Conservation (phyloP, 2,329 filamentous ascomycete species). For the Paraphaeosphaeria minitans region DNA sequence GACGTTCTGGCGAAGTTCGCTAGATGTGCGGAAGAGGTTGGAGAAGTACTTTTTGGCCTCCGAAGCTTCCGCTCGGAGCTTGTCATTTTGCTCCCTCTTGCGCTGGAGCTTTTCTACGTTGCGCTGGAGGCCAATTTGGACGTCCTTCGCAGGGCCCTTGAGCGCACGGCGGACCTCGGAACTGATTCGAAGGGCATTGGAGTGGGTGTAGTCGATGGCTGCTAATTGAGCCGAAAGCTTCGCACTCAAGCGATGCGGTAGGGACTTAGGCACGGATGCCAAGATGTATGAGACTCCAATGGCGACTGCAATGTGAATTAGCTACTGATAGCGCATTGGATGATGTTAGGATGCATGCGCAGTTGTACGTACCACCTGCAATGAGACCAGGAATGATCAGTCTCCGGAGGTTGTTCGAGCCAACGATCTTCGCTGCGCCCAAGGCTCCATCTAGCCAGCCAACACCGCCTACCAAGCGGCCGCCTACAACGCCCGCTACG, state of each 20-base stretch:
- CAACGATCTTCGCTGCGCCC: slow-evolving; percentile 78
- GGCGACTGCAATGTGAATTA: slow-evolving; percentile 58
- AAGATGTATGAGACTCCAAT: slow-evolving; percentile 81
- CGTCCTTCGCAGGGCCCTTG: slow-evolving; percentile 82
- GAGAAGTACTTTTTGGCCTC: slow-evolving; percentile 88
- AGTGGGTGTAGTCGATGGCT: slow-evolving; percentile 88
- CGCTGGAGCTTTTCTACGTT: slow-evolving; percentile 81
- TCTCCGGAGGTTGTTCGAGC: slow-evolving; percentile 78
- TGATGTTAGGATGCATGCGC: neutral
- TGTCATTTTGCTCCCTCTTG: slow-evolving; percentile 81
- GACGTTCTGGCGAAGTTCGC: slow-evolving; percentile 56
- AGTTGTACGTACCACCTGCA: slow-evolving; percentile 69
- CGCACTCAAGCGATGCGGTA: slow-evolving; percentile 80
- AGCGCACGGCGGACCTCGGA: slow-evolving; percentile 87
- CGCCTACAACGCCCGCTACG: slow-evolving; percentile 82
- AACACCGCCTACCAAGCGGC: slow-evolving; percentile 78
- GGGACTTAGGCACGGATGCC: slow-evolving; percentile 83
- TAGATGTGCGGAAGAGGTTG: slow-evolving; percentile 73
- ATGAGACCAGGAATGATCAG: slow-evolving; percentile 81
- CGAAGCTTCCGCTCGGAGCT: slow-evolving; percentile 81
- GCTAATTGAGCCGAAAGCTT: slow-evolving; percentile 84
- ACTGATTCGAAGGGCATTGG: slow-evolving; percentile 83
- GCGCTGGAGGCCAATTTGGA: slow-evolving; percentile 81
- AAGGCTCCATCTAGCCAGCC: slow-evolving; percentile 89
- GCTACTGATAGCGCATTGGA: slow-evolving; percentile 2